Evolutionary conservation across 306 rosid genomes (phyloP), one percentile per base, ranked within the genome.

Genomic region (Vicia sativa): DNA sequence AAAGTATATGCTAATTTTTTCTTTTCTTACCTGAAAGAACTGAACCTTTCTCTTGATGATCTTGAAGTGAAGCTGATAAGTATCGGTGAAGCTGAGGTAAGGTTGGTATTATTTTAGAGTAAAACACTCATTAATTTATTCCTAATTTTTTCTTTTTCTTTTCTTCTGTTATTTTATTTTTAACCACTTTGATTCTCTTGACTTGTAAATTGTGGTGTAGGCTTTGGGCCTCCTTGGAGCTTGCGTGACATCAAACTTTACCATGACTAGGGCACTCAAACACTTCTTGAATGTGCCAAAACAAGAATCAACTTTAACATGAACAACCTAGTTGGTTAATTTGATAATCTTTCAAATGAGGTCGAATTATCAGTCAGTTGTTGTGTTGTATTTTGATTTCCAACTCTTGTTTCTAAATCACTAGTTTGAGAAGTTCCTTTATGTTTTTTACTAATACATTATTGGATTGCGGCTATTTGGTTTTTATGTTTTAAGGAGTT

Each of bases 191-290:
- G 11, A 60, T 71, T 42, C 19, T 16, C 2, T 11, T 62, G 0
- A 11, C 50, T 66, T 66, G 13, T 41, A 0, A 4, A 41, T 2
- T 16, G 13, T 19, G 39, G 5, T 57, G 68, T 19, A 74, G 68
- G 73, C 78, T 42, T 74, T 66, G 31, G 66, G 67, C 25, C 62
- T 66, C 13, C 62, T 74, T 16, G 37, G 42, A 65, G 67, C 72
- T 42, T 65, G 72, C 3, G 65, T 74, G 78, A 65, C 72, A 18
- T 74, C 78, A 29, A 54, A 65, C 6, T 55, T 3, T 41, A 29
- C 64, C 12, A 3, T 49, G 12, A 3, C 57, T 0, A 9, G 25
- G 19, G 57, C 0, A 9, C 57, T 50, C 1, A 2, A 2, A 50
- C 7, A 18, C 57, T 11, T 49, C 19, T 49, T 49, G 11, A 49